Percentiles rank a stretch among this genome's conserved stretches.
Evolutionary conservation across 768 basidiomycete genomes (phyloP).

Genomic region (Tylopilus balloui): DNA sequence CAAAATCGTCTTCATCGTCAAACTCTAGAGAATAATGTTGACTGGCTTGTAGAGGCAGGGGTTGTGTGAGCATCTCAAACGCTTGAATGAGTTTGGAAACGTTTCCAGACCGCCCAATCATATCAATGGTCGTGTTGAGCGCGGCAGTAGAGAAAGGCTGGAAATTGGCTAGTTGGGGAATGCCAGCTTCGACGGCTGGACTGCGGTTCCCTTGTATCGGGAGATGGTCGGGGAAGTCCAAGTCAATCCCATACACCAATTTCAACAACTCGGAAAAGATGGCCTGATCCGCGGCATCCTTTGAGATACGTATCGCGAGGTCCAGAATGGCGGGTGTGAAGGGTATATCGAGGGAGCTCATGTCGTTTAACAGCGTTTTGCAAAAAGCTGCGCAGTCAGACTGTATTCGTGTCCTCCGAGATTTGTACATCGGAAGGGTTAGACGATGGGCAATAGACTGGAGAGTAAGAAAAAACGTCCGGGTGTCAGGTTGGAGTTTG

Average conservation of each 20-base stretch:
- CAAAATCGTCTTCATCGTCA: conserved; percentile 63
- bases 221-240: conserved; percentile 65
- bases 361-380: conserved; percentile 51
- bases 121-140: conserved; percentile 70
- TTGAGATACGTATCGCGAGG: conserved; percentile 62
- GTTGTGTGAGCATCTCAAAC: conserved; percentile 75
- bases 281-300: conserved; percentile 51
- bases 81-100: conserved; percentile 66
- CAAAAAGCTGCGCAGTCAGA: conserved; percentile 45
- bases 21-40: conserved; percentile 47
- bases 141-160: conserved; percentile 58
- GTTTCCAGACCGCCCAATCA: conserved; percentile 56
- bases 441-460: conserved; percentile 69
- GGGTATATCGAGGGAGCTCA: conserved; percentile 45
- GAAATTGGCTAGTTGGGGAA: conserved; percentile 20
- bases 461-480: conserved; percentile 61
- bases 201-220: conserved; percentile 32
- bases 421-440: conserved; percentile 48
- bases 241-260: conserved; percentile 71
- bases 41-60: conserved; percentile 51
- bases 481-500: conserved; percentile 45
- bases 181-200: conserved; percentile 5
- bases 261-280: conserved; percentile 59
- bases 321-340: conserved; percentile 63
- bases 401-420: conserved; percentile 34